Evolutionary conservation across 257 asterid species (phyloP), one percentile per base, ranked within the genome.

Genomic region (Misopates orontium): DNA sequence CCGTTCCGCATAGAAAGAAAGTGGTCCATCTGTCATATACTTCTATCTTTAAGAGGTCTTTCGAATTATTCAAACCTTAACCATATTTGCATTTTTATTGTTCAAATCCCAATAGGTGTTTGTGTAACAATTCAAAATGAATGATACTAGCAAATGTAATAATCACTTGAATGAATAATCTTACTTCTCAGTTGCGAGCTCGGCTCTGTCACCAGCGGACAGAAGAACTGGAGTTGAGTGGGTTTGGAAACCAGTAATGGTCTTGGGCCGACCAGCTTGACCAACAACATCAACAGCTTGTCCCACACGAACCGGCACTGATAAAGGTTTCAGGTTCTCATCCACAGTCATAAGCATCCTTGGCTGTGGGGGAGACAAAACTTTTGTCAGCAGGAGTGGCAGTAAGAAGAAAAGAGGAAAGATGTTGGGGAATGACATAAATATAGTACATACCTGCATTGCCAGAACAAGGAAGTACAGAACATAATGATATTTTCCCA

Each of bases 271-370:
- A 62, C 96, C 99, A 0, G 97, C 95, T 70, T 90, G 97, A 40
- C 97, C 97, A 8, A 94, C 97, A 23, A 90, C 96, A 73, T 90
- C 99, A 14, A 94, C 96, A 45, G 97, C 97, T 74, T 94, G 96
- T 13, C 99, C 99, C 50, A 94, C 99, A 8, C 97, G 95, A 11
- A 94, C 97, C 9, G 97, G 95, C 20, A 94, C 95, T 0, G 96
- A 83, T 44, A 94, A 73, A 20, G 97, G 96, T 61, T 94, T 90
- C 67, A 90, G 81, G 73, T 88, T 84, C 67, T 90, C 99, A 67
- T 94, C 97, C 40, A 94, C 95, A 0, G 97, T 94, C 82, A 94
- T 55, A 64, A 94, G 42, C 99, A 94, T 94, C 78, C 99, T 86
- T 56, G 99, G 99, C 96, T 90, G 86, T 31, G 67, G 51, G 52